A percentile compares a stretch with the other conserved stretches of the same genome.
phyloP scores from a whole-genome alignment of 163 green algal genomes.

The Chloroidium sp. region DNA sequence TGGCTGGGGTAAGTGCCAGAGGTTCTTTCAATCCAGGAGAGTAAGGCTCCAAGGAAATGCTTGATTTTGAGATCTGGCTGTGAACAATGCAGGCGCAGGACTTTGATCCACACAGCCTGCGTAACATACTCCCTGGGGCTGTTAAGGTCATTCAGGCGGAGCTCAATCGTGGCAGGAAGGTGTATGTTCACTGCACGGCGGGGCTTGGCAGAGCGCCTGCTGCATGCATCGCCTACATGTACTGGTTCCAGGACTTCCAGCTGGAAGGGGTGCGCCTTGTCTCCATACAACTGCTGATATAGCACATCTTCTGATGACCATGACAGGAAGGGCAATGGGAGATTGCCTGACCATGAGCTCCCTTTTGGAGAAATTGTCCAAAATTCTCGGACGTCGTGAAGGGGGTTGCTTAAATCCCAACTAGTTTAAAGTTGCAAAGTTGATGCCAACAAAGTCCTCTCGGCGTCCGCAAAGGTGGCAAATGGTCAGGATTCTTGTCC shows the following conservation, averaged over 20 bases:
- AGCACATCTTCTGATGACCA: no score
- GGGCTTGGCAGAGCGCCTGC: constrained; percentile 82
- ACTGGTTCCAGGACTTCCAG: constrained; percentile 43
- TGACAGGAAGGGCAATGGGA: no score
- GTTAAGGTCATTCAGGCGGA: constrained; percentile 41
- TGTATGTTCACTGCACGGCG: constrained; percentile 96
- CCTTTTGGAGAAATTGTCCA: no score
- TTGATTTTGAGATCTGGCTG: neutral
- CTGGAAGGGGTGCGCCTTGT: neutral
- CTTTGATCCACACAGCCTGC: constrained; percentile 75
- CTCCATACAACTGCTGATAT: no score
- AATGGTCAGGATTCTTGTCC: neutral
- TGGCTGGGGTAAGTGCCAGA: no score
- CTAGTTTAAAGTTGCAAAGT: no score
- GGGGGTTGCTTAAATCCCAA: no score
- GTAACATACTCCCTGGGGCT: constrained; percentile 55
- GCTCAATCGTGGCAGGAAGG: constrained; percentile 35
- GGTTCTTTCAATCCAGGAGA: no score
- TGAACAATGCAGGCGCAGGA: constrained; percentile 31
- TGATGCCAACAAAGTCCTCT: no score
- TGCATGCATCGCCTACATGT: constrained; percentile 81
- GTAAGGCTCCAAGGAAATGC: neutral
- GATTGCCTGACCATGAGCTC: no score
- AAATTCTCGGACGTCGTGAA: no score
- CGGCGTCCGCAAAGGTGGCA: neutral